Evolutionary conservation across 164 flowering plant genomes (phyloP), one percentile per base, ranked within the genome.

Genomic region (Malania oleifera): DNA sequence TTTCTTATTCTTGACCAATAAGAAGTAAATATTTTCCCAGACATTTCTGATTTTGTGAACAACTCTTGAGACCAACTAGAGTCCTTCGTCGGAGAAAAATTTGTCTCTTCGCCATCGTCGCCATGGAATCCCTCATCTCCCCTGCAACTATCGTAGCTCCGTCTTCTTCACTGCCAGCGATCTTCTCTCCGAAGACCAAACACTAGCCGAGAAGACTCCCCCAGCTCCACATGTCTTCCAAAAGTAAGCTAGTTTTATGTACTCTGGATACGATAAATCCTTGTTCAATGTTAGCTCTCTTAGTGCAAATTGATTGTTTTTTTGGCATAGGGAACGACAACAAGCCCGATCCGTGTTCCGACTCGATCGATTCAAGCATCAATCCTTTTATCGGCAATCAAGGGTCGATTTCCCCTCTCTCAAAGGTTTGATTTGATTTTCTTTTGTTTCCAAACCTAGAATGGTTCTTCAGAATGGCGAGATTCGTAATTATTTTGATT

Each of bases 91-190:
- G n/a, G n/a, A n/a, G n/a, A n/a, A n/a, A n/a, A n/a, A n/a, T n/a
- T n/a, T n/a, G n/a, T n/a, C n/a, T n/a, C n/a, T n/a, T n/a, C n/a
- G n/a, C n/a, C n/a, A 34, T 34, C 38, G 11, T 43, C 49, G 59
- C 63, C 69, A 82, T 82, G 86, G 83, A 82, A 61, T 26, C 80
- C 45, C 75, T 82, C 24, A 66, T 66, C 63, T 63, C 79, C 20
- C 37, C 79, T 22, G 65, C 75, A 7, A 50, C 84, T 0, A 50
- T 70, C 57, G 54, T 73, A 4, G 50, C 79, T 19, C 65, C 87
- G 0, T 67, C 87, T 2, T 73, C 87, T 0, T 64, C 82, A 28
- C 73, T 75, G 10, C 68, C n/a, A n/a, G n/a, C 81, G 17, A 37
- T 78, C 50, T 76, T 80, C 73, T 75, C 80, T 18, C 81, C 84